Percentiles rank a stretch among this genome's conserved stretches.
These are phyloP conservation scores for Rhamnella rubrinervis DNA, from an alignment of 331 rosid species.

Conservation along the genomic window DNA sequence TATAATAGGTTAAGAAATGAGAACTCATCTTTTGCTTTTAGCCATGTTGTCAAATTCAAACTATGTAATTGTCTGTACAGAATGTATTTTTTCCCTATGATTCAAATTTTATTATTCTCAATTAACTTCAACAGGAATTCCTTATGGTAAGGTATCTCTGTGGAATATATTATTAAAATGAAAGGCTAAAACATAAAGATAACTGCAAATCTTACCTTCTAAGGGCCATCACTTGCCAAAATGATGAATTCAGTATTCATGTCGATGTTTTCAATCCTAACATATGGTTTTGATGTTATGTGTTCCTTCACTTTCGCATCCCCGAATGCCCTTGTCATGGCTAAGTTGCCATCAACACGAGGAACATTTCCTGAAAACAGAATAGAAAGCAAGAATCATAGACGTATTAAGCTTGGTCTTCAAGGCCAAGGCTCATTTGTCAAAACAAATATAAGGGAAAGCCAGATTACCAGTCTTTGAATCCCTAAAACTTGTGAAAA, in stretches of 20 bases:
- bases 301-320: slow-evolving; percentile 55
- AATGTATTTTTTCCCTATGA: too few relatives aligned
- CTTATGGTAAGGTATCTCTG: too few relatives aligned
- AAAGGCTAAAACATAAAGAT: neutral
- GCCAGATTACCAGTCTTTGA: neutral
- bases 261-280: slow-evolving; percentile 37
- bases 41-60: too few relatives aligned
- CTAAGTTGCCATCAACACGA: slow-evolving; percentile 57
- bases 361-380: slow-evolving; percentile 47
- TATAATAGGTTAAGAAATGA: too few relatives aligned
- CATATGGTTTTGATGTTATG: slow-evolving; percentile 64
- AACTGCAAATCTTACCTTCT: slow-evolving; percentile 17
- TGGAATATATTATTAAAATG: too few relatives aligned
- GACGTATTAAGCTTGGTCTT: too few relatives aligned
- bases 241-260: slow-evolving; percentile 49
- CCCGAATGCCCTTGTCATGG: slow-evolving; percentile 68
- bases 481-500: neutral
- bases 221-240: slow-evolving; percentile 64
- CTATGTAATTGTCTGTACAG: too few relatives aligned
- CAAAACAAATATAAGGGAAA: neutral
- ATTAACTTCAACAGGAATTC: too few relatives aligned
- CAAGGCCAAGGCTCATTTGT: too few relatives aligned
- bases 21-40: too few relatives aligned
- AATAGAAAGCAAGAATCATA: neutral
- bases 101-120: too few relatives aligned